Evolutionary conservation across 148 eudicot genomes (phyloP).

Genomic region (Beta vulgaris): DNA sequence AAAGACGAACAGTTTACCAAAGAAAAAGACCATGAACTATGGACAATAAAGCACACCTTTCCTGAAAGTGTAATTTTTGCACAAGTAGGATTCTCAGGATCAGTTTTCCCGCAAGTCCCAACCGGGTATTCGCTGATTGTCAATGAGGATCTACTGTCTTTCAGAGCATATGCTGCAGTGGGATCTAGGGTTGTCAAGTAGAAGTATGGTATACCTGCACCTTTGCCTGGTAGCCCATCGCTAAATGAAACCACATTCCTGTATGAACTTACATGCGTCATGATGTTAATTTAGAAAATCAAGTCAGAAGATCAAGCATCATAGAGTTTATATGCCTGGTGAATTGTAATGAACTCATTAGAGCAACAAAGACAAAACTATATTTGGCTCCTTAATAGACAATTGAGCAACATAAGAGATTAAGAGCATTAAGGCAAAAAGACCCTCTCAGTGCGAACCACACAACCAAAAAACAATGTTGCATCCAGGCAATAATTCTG

Average conservation of each 20-base stretch:
- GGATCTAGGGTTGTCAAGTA: slow-evolving; percentile 88
- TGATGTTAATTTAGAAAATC: background rate
- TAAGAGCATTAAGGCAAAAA: background rate
- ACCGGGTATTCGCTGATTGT: slow-evolving; percentile 69
- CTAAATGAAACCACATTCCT: slow-evolving; percentile 93
- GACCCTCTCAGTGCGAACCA: background rate
- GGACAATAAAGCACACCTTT: slow-evolving; percentile 47
- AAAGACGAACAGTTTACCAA: background rate
- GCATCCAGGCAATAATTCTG: background rate
- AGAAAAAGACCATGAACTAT: background rate
- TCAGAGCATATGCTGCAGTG: slow-evolving; percentile 68
- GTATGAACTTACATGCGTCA: slow-evolving; percentile 17
- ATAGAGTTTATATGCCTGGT: background rate
- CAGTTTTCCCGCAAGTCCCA: slow-evolving; percentile 77
- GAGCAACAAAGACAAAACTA: background rate
- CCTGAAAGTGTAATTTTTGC: slow-evolving; percentile 87
- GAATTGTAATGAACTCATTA: background rate
- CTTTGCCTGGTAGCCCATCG: slow-evolving; percentile 69
- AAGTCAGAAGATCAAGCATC: background rate
- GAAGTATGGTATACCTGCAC: slow-evolving; percentile 79
- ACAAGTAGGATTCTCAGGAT: slow-evolving; percentile 87
- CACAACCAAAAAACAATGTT: background rate
- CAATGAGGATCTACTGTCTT: slow-evolving; percentile 73
- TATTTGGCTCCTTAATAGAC: background rate
- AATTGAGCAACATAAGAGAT: background rate